Evolutionary conservation across 352 stramenopile species (phyloP).

Genomic region (Phytopythium montanum): DNA sequence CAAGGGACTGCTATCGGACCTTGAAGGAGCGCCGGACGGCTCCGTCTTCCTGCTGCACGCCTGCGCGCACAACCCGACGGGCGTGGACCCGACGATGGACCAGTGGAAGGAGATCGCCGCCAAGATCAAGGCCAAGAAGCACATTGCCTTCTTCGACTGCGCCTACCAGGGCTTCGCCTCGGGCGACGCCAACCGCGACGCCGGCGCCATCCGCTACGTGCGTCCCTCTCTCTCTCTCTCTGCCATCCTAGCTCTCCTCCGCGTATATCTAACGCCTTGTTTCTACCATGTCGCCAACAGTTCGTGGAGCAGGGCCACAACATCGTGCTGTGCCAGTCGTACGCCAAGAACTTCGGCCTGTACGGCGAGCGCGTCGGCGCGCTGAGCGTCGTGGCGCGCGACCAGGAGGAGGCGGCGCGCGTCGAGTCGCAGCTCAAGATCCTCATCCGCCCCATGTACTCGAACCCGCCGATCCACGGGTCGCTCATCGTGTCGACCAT

Average conservation of each 20-base stretch:
- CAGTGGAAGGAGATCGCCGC: constrained; percentile 98
- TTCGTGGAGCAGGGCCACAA: constrained; percentile 99
- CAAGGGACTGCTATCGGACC: constrained; percentile 92
- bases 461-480: constrained; percentile 98
- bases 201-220: constrained; percentile 90
- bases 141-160: constrained; percentile 99
- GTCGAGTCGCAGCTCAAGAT: constrained; percentile 99
- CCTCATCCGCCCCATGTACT: constrained; percentile 99
- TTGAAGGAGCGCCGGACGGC: constrained; percentile 91
- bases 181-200: constrained; percentile 95
- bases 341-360: constrained; percentile 99
- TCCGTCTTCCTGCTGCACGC: constrained; percentile 98
- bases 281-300: constrained; percentile 9
- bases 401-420: constrained; percentile 93
- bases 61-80: constrained; percentile 99
- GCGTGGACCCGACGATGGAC: constrained; percentile 96
- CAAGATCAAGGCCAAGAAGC: constrained; percentile 94
- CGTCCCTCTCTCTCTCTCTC: constrained; percentile 6
- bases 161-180: constrained; percentile 99
- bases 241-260: not conserved
- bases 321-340: constrained; percentile 97
- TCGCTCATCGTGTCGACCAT: constrained; percentile 97
- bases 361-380: constrained; percentile 98
- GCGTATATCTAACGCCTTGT: not conserved
- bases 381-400: constrained; percentile 93